Base-by-base conservation (phyloP, 2,329 filamentous ascomycete genomes). In the Tricladium varicosporioides region DNA sequence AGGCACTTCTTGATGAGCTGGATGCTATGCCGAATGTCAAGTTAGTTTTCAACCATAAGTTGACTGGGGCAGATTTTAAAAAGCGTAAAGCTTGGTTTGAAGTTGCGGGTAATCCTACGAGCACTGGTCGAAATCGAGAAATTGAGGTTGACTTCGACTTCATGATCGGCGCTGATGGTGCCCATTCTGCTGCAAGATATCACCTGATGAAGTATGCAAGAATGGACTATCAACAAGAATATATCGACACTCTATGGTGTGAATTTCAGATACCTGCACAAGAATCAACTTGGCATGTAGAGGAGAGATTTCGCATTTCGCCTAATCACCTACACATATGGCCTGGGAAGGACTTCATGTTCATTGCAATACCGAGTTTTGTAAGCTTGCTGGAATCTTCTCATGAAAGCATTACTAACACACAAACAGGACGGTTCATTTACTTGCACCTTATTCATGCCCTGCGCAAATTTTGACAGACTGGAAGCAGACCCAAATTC, bases 221-320 rank as follows among this genome's bases (percentile, higher is more conserved):
- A 10, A 91, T 97, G 84, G 85, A 94, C 74, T 99, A 96, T 70
- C 81, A 89, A 65, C 94, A 99, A 71, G 85, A 91, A 67, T 99
- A 99, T 72, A 94, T 99, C 69, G 93, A 97, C 72, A 94, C 92
- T 0, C 76, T 97, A 5, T 99, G 94, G 94, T 97, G 93, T 72
- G 94, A 99, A 70, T 97, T 99, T 70, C 86, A 86, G 50, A 91
- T 99, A 60, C 78, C 82, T 16, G 80, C 89, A 1, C 72, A 72
- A 31, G 60, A 73, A 1, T 65, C 53, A 63, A 7, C 47, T 61
- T 11, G 60, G 61, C 4, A 73, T 36, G 63, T 71, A 14, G 65
- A 71, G 47, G 72, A 75, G 27, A 77, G 72, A 63, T 97, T 95
- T 70, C 80, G 80, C 48, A 94, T 97, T 64, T 94, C 91, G 0